These are phyloP conservation scores for Acanthamoeba royreba DNA, from an alignment of 208 protist species.

Conservation along the genomic window DNA sequence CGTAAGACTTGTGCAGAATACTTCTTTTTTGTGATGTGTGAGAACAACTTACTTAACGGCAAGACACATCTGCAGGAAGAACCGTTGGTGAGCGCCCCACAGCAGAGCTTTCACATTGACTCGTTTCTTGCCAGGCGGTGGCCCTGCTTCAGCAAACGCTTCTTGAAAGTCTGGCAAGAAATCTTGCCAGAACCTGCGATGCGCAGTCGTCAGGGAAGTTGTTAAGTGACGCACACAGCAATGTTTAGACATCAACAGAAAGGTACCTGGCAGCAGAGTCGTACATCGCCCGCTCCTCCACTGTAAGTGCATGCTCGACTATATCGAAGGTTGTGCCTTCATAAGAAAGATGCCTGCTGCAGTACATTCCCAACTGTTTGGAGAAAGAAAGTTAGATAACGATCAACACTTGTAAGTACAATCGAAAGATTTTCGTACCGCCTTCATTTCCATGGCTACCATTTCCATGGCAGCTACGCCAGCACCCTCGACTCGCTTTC, in stretches of 20 bases:
- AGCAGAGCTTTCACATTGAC: neutral
- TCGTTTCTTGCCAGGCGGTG: neutral
- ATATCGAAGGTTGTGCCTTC: constrained; percentile 23
- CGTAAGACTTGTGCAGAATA: too few relatives aligned
- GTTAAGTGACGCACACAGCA: too few relatives aligned
- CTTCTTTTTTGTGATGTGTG: too few relatives aligned
- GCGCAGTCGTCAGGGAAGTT: too few relatives aligned
- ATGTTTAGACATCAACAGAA: neutral
- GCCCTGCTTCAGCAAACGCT: neutral
- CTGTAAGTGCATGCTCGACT: neutral
- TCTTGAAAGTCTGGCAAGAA: neutral
- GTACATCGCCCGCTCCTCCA: neutral
- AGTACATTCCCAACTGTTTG: constrained; percentile 4
- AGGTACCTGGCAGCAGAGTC: neutral
- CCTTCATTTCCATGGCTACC: constrained; percentile 50
- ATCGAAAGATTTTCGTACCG: neutral
- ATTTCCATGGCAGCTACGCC: constrained; percentile 41
- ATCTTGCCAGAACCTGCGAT: neutral
- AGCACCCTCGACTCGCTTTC: neutral
- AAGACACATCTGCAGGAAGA: neutral
- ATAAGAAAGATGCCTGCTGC: constrained; percentile 8
- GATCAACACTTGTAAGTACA: too few relatives aligned
- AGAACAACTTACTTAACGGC: constrained; percentile 18
- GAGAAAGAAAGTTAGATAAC: neutral
- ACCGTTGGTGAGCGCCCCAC: neutral